These are phyloP conservation scores for Alternaria ventricosa DNA, from an alignment of 2,329 filamentous ascomycete genomes.

Conservation along the genomic window DNA sequence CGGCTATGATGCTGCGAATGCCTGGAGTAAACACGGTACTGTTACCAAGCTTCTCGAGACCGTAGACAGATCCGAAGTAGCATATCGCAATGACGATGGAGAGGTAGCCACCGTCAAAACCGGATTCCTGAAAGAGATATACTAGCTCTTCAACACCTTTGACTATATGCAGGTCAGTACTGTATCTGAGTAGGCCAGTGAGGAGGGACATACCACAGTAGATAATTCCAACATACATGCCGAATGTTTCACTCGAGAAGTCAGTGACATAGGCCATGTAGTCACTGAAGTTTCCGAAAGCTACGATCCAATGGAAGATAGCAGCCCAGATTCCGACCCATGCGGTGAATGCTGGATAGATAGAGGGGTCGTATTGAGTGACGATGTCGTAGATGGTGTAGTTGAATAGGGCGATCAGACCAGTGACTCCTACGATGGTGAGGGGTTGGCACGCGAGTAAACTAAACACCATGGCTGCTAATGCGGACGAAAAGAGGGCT, in stretches of 20 bases:
- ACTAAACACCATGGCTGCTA: slow-evolving; percentile 64
- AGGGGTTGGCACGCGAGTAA: slow-evolving; percentile 60
- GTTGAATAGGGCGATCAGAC: slow-evolving; percentile 60
- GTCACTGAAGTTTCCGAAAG: slow-evolving; percentile 61
- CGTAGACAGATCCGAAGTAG: slow-evolving; percentile 60
- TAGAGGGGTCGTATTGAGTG: slow-evolving; percentile 54
- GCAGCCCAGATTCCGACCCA: slow-evolving; percentile 66
- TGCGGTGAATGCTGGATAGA: slow-evolving; percentile 63
- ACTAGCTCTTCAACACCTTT: slow-evolving; percentile 65
- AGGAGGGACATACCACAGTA: slow-evolving; percentile 55
- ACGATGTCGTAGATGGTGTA: slow-evolving; percentile 67
- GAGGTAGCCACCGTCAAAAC: slow-evolving; percentile 55
- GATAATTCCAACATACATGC: slow-evolving; percentile 63
- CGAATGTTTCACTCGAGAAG: slow-evolving; percentile 62
- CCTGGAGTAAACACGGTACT: slow-evolving; percentile 54
- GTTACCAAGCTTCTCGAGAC: slow-evolving; percentile 57
- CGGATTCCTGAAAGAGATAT: slow-evolving; percentile 55
- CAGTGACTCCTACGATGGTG: slow-evolving; percentile 65
- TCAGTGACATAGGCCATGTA: slow-evolving; percentile 67
- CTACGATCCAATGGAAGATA: slow-evolving; percentile 63
- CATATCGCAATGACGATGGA: slow-evolving; percentile 59
- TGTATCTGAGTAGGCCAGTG: no score
- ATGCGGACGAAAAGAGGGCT: slow-evolving; percentile 60
- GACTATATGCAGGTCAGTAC: slow-evolving; percentile 42
- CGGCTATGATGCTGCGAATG: slow-evolving; percentile 56